These are phyloP conservation scores for Gossypium schwendimanii DNA, from an alignment of 441 rosid genomes.

Conservation along the genomic window DNA sequence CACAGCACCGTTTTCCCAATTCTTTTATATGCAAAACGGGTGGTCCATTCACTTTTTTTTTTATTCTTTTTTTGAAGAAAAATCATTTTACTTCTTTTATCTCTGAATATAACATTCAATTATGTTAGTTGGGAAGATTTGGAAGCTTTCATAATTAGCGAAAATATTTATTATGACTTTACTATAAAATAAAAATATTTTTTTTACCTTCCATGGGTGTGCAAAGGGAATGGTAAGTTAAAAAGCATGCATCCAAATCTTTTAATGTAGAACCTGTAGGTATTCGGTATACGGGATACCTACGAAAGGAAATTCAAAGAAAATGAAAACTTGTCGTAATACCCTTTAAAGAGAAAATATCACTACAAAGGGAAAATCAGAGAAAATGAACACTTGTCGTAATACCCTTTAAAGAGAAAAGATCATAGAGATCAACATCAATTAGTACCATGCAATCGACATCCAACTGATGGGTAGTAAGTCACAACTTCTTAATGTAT, in stretches of 20 bases:
- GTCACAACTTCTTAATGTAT: constrained; percentile 32
- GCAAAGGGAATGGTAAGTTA: constrained; percentile 38
- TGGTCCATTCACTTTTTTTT: no score
- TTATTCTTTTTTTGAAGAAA: no score
- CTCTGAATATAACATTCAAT: no score
- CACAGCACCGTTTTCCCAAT: no score
- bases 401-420: background rate
- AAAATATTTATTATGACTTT: no score
- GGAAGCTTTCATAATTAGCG: no score
- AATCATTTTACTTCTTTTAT: no score
- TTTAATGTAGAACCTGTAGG: constrained; percentile 43
- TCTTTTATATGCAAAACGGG: no score
- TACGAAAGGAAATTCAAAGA: constrained; percentile 7
- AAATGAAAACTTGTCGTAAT: no score
- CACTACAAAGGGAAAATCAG: background rate
- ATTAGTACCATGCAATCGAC: constrained; percentile 40
- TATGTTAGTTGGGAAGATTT: no score
- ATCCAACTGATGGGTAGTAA: constrained; percentile 41
- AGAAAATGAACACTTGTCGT: constrained; percentile 5
- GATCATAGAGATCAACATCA: background rate
- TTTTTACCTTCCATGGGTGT: constrained; percentile 25
- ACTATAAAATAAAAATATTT: no score
- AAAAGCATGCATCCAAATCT: constrained; percentile 47
- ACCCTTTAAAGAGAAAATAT: no score
- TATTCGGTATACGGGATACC: constrained; percentile 51